These are phyloP conservation scores for Populus hybrid DNA, from an alignment of 441 rosid genomes.

Conservation along the genomic window DNA sequence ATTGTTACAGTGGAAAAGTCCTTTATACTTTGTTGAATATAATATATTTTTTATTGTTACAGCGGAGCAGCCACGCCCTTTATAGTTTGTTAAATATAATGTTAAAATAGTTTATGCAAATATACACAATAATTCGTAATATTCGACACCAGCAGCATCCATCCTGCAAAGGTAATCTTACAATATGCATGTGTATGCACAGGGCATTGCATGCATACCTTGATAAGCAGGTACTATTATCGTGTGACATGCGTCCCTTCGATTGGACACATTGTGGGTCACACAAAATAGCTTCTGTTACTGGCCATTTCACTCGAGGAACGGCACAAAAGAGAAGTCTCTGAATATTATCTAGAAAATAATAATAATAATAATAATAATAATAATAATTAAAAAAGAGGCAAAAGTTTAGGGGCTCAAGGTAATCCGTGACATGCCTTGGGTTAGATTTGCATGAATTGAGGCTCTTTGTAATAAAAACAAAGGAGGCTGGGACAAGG, in stretches of 20 bases:
- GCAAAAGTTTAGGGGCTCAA: conserved; percentile 17
- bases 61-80: too few relatives aligned
- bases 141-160: too few relatives aligned
- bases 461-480: conserved; percentile 15
- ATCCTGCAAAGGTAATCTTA: too few relatives aligned
- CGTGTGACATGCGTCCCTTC: neutral
- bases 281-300: neutral
- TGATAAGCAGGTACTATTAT: neutral
- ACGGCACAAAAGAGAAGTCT: neutral
- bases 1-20: too few relatives aligned
- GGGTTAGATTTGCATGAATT: conserved; percentile 7
- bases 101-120: neutral
- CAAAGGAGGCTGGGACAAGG: conserved; percentile 20
- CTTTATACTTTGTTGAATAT: too few relatives aligned
- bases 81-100: too few relatives aligned
- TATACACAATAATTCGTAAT: neutral
- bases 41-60: too few relatives aligned
- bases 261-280: neutral
- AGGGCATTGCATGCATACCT: neutral
- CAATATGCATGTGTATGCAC: neutral
- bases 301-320: neutral
- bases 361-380: too few relatives aligned
- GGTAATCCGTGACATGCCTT: conserved; percentile 36
- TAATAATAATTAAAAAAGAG: neutral
- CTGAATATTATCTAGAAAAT: neutral